Base-by-base conservation (phyloP, 164 flowering plant genomes). In the Magnolia changhungtana region DNA sequence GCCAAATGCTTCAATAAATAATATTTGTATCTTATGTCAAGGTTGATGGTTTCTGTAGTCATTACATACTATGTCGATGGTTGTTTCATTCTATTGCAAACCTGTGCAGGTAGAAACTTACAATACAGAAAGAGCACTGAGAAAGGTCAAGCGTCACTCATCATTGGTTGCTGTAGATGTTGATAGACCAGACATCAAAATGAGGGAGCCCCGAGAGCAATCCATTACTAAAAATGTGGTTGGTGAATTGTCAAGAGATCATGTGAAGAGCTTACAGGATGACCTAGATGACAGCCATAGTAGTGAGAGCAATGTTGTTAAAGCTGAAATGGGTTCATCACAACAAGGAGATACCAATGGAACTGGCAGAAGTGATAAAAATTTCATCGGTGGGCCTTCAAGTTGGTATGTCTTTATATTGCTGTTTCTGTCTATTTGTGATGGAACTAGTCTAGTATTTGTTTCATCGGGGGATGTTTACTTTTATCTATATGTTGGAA, bases 61-160 rank as follows among this genome's bases (percentile, higher is more conserved):
- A 55, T 55, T 55, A 37, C 61, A 55, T 16, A 55, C 45, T 37
- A 37, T 5, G 61, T 11, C 0, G 61, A 11, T 55, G 61, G 18
- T 16, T 8, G 0, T 11, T 55, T 55, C 61, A 55, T 69, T 63
- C 18, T 75, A 21, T 27, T 75, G 27, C 16, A 75, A 75, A 55
- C 69, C 73, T 81, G 29, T 84, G 68, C 78, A 96, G 98, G 98
- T 96, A 75, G 99, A 91, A 78, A 77, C 87, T 63, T 86, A 88
- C 78, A 85, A 87, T 52, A 84, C 86, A 50, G 97, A 89, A 81
- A 90, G 94, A 83, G 86, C 92, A 49, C 75, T 85, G 59, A 84
- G 82, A 69, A 95, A 93, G 87, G 86, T 95, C 82, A 95, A 91
- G 77, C 90, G 94, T 63, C 97, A 90, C 77, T 59, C 88, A 78